Percentiles rank a stretch among this genome's conserved stretches.
Conservation (phyloP, 1,139 yeast genomes). For the Lodderomyces theae region DNA sequence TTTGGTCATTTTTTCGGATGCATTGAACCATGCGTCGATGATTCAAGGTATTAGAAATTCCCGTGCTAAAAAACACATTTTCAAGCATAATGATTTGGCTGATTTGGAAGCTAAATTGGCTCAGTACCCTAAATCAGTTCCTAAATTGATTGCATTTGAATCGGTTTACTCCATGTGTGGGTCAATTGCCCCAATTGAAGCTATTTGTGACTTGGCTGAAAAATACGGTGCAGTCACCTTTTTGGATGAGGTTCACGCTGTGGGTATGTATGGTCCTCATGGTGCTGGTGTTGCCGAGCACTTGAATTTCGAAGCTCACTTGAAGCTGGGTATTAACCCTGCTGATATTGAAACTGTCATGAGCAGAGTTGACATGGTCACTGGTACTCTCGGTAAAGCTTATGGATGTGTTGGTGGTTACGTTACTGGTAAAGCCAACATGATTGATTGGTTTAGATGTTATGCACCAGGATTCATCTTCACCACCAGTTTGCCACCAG, state of each 20-base stretch:
- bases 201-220: conserved; percentile 92
- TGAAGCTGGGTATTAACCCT: conserved; percentile 62
- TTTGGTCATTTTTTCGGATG: conserved; percentile 89
- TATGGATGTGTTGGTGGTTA: conserved; percentile 98
- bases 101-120: conserved; percentile 80
- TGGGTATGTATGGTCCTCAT: conserved; percentile 98
- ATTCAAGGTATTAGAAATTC: conserved; percentile 94
- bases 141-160: conserved; percentile 95
- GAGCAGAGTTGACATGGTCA: conserved; percentile 92
- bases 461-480: conserved; percentile 97
- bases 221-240: conserved; percentile 96
- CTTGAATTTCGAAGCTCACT: conserved; percentile 79
- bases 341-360: conserved; percentile 55
- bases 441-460: conserved; percentile 94
- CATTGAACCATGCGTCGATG: conserved; percentile 95
- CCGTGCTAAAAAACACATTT: conserved; percentile 81
- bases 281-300: conserved; percentile 99
- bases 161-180: conserved; percentile 99
- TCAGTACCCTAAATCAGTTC: conserved; percentile 76
- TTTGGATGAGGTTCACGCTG: conserved; percentile 98
- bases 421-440: conserved; percentile 79
- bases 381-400: conserved; percentile 97
- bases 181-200: conserved; percentile 88
- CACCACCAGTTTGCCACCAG: conserved; percentile 94
- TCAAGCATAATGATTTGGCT: conserved; percentile 82